Evolutionary conservation across 495 filamentous ascomycete species (phyloP), one percentile per base, ranked within the genome.

Genomic region (Annulohypoxylon moriforme): DNA sequence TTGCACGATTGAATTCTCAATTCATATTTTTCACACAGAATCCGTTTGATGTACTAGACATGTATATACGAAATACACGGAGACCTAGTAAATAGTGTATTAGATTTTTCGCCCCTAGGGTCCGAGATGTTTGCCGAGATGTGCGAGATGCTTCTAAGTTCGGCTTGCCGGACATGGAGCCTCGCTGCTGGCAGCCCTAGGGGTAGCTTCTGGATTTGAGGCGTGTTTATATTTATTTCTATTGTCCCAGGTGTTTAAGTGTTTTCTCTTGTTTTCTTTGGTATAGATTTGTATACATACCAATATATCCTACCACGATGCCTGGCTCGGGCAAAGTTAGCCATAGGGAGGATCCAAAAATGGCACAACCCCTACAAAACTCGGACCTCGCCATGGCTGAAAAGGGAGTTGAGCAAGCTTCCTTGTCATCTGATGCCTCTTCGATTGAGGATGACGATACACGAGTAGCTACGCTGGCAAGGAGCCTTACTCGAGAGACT

Each of bases 61-160:
- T 40, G 4, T 58, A 40, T 4, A 2, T 42, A 36, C 7, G 22
- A 24, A n/a, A 38, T 58, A 4, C 27, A 58, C 22, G 31, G 11
- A 1, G 1, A 24, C 25, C 40, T 63, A 5, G 8, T 13, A 42
- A 42, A 3, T 6, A 46, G 49, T 7, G 24, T 44, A 38, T 56
- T 46, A 14, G 13, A 25, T 10, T 34, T 27, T 42, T 34, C 9
- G 40, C 16, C 16, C 40, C 52, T 55, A 52, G 24, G 36, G 42
- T 16, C 64, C 55, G 55, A 67, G 64, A 67, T 60, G 64, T 60
- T 67, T 42, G 0, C 64, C 64, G 64, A 60, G 40, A 33, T 44
- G n/a, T 42, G 56, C 64, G 22, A 22, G 22, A 5, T 44, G 29
- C 25, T 16, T 14, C 44, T 67, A 4, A 3, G 44, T 27, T 59